Base-by-base conservation (phyloP, 495 filamentous ascomycete species). In the Parathielavia hyrcaniae region DNA sequence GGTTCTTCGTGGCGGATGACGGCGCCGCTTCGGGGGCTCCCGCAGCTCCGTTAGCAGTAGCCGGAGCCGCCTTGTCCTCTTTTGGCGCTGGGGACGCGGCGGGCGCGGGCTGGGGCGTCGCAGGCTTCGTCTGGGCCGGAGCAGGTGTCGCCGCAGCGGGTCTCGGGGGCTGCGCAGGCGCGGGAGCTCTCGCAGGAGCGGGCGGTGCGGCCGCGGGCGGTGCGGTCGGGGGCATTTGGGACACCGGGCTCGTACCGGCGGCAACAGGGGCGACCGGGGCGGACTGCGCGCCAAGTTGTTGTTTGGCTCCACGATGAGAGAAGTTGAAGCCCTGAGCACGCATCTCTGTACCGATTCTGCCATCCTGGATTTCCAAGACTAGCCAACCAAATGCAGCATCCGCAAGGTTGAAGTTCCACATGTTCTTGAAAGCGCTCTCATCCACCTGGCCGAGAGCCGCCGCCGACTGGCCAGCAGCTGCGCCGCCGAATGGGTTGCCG, bases 381-480 rank as follows among this genome's bases (percentile, higher is more conserved):
- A 99, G 77, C 79, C 87, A 97, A 46, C 93, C 93, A 69, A 96
- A 99, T 13, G 93, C 95, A 38, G 93, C 93, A 75, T 99, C 93
- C 20, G 93, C 93, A 50, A 99, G 74, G 70, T 99, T 99, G 76
- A 99, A 99, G 74, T 99, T 99, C 93, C 93, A 99, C 95, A 97
- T 97, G 66, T 99, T 99, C 79, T 99, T 99, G 79, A 99, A 99
- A 0, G 93, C 93, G 61, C 91, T 96, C 75, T 99, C 93, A 65
- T 99, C 93, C 19, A 99, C 90, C 64, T 95, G 90, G 19, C 93
- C 92, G 60, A 85, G 85, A 43, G 71, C 80, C 22, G 82, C 83
- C 26, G 81, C 61, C 12, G 68, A 64, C 60, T 67, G 81, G 17
- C 86, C 85, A n/a, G 84, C 81, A 58, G 84, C 79, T 13, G 88